Percentiles rank a stretch among this genome's conserved stretches.
These are phyloP conservation scores for Umbilicaria muhlenbergii DNA, from an alignment of 495 filamentous ascomycete genomes.

Conservation along the genomic window DNA sequence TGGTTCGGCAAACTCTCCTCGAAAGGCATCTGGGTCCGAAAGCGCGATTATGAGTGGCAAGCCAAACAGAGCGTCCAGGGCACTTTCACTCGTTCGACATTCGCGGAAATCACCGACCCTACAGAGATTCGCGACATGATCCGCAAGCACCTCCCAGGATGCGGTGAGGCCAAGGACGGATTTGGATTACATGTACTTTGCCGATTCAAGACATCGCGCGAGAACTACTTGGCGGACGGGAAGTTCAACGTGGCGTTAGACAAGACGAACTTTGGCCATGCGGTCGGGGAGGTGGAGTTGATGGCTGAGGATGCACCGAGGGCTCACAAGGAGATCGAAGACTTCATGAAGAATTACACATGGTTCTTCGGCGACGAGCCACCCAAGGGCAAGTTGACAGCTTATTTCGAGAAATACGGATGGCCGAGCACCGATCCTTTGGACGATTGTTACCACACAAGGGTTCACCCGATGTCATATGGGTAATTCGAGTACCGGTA, in stretches of 20 bases:
- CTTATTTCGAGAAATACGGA: slow-evolving; percentile 18
- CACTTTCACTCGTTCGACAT: slow-evolving; percentile 15
- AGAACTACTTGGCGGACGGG: slow-evolving; percentile 17
- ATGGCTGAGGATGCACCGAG: slow-evolving; percentile 8
- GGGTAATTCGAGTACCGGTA: no score
- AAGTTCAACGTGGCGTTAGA: slow-evolving; percentile 21
- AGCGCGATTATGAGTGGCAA: slow-evolving; percentile 16
- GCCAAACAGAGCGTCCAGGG: slow-evolving; percentile 15
- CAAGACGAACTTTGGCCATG: slow-evolving; percentile 21
- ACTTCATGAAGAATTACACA: slow-evolving; percentile 21
- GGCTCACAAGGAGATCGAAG: slow-evolving; percentile 12
- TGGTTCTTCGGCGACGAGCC: slow-evolving; percentile 20
- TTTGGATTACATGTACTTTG: slow-evolving; percentile 16
- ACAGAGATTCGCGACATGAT: slow-evolving; percentile 4
- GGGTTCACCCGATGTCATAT: no score
- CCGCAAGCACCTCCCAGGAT: neutral
- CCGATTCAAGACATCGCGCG: slow-evolving; percentile 16
- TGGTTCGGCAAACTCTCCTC: slow-evolving; percentile 9
- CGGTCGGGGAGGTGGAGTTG: slow-evolving; percentile 25
- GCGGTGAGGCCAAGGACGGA: neutral
- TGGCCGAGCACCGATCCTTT: neutral
- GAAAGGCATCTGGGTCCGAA: slow-evolving; percentile 17
- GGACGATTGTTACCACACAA: no score
- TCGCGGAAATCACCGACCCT: slow-evolving; percentile 14
- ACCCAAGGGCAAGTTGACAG: slow-evolving; percentile 24